Conservation (phyloP, 768 basidiomycete genomes). For the Collybia sp. region DNA sequence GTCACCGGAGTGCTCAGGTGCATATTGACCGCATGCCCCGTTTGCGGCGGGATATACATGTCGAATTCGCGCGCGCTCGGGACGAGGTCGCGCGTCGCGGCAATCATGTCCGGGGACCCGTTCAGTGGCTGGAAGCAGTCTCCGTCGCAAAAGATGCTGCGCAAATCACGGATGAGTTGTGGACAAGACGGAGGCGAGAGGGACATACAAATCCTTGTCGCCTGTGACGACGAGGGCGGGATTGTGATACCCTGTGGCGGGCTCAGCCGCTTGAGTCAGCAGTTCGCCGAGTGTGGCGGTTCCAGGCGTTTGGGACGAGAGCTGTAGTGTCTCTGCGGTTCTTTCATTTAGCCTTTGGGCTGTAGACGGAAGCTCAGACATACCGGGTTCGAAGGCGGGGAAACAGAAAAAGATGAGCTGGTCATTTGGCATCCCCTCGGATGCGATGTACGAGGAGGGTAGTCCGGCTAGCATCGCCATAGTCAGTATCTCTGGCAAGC, state of each 20-base stretch:
- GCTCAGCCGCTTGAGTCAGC: slow-evolving; percentile 7
- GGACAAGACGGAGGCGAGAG: neutral
- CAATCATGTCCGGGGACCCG: slow-evolving; percentile 5
- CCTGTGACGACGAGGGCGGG: slow-evolving; percentile 18
- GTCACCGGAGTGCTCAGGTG: slow-evolving; percentile 10
- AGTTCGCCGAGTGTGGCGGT: slow-evolving; percentile 16
- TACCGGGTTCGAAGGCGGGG: slow-evolving; percentile 15
- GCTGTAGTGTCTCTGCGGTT: neutral
- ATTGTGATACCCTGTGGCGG: slow-evolving; percentile 11
- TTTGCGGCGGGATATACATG: slow-evolving; percentile 11
- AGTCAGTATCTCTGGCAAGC: neutral
- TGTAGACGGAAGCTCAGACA: neutral
- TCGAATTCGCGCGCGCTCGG: slow-evolving; percentile 8
- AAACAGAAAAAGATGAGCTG: slow-evolving; percentile 14
- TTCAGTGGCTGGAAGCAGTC: slow-evolving; percentile 11
- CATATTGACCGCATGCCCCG: slow-evolving; percentile 13
- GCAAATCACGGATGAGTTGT: neutral
- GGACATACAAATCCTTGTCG: slow-evolving; percentile 16
- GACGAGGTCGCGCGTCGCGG: slow-evolving; percentile 5
- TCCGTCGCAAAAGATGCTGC: slow-evolving; percentile 14
- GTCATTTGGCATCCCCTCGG: slow-evolving; percentile 9
- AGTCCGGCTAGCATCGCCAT: slow-evolving; percentile 6
- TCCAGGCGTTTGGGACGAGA: slow-evolving; percentile 7
- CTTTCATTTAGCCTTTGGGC: neutral
- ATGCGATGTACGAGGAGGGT: slow-evolving; percentile 11